A percentile compares a stretch with the other conserved stretches of the same genome.
Conservation (phyloP, 768 basidiomycete genomes). For the Xerocomus brunneocitrinus region DNA sequence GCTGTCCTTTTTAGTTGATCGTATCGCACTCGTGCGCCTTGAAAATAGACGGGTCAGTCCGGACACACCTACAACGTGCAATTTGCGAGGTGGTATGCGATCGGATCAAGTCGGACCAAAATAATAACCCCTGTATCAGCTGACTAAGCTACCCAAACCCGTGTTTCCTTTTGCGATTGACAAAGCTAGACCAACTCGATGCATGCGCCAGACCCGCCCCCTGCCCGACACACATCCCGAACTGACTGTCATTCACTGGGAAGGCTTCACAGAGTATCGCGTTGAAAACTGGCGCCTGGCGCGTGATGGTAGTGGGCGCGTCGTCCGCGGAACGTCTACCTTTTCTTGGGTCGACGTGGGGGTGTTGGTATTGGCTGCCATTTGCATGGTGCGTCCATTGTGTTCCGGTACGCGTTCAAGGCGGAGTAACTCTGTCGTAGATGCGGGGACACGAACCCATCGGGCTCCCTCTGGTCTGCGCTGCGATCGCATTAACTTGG, state of each 20-base stretch:
- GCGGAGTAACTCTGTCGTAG: neutral
- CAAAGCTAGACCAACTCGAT: conserved; percentile 3
- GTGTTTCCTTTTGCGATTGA: neutral
- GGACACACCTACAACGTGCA: too few relatives aligned
- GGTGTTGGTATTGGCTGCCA: conserved; percentile 10
- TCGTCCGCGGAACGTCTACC: conserved; percentile 28
- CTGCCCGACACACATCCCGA: conserved; percentile 45
- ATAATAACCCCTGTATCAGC: neutral
- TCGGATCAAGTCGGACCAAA: neutral
- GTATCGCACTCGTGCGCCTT: neutral
- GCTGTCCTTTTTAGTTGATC: neutral
- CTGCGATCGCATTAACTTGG: conserved; percentile 14
- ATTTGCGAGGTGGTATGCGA: too few relatives aligned
- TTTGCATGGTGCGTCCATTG: neutral
- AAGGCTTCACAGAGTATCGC: conserved; percentile 55
- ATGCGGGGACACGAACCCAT: neutral
- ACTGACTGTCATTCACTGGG: conserved; percentile 42
- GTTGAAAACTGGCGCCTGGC: conserved; percentile 50
- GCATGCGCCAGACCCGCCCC: conserved; percentile 37
- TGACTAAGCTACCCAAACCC: neutral
- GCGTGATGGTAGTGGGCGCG: conserved; percentile 37
- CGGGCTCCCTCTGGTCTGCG: neutral
- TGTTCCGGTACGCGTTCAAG: neutral
- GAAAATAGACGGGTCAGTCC: too few relatives aligned
- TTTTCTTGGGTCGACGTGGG: conserved; percentile 36